phyloP scores from a whole-genome alignment of 352 stramenopile species.

The Pythium aphanidermatum region DNA sequence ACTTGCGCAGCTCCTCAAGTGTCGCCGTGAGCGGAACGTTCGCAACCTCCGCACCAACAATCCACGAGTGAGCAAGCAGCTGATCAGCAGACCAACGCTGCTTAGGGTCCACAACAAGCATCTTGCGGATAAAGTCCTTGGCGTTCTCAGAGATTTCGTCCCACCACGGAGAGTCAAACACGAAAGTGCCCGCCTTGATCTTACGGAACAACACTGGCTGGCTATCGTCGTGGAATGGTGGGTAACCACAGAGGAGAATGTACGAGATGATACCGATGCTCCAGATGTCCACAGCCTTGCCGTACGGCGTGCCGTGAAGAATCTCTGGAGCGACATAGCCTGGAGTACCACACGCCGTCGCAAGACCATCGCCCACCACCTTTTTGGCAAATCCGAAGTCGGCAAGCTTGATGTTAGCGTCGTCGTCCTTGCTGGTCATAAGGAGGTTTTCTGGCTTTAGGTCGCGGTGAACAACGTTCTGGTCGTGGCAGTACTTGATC shows the following conservation, averaged over 20 bases:
- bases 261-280: slow-evolving; percentile 90
- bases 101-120: slow-evolving; percentile 89
- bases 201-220: slow-evolving; percentile 92
- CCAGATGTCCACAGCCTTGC: slow-evolving; percentile 84
- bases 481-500: slow-evolving; percentile 82
- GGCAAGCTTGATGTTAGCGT: slow-evolving; percentile 81
- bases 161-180: slow-evolving; percentile 96
- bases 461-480: slow-evolving; percentile 78
- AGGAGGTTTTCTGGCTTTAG: slow-evolving; percentile 84
- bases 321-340: slow-evolving; percentile 85
- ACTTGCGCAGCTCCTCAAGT: slow-evolving; percentile 88
- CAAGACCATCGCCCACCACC: slow-evolving; percentile 60
- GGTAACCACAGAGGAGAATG: slow-evolving; percentile 81
- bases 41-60: slow-evolving; percentile 73
- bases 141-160: slow-evolving; percentile 90
- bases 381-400: slow-evolving; percentile 87
- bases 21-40: slow-evolving; percentile 90
- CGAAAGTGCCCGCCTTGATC: slow-evolving; percentile 92
- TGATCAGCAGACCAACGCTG: slow-evolving; percentile 83
- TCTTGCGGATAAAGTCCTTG: slow-evolving; percentile 92
- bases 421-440: slow-evolving; percentile 72
- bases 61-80: slow-evolving; percentile 88
- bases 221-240: slow-evolving; percentile 91
- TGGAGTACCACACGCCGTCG: slow-evolving; percentile 76
- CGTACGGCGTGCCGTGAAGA: slow-evolving; percentile 68